Evolutionary conservation across 2,329 filamentous ascomycete genomes (phyloP).

Genomic region (Leptodontidium sp.): DNA sequence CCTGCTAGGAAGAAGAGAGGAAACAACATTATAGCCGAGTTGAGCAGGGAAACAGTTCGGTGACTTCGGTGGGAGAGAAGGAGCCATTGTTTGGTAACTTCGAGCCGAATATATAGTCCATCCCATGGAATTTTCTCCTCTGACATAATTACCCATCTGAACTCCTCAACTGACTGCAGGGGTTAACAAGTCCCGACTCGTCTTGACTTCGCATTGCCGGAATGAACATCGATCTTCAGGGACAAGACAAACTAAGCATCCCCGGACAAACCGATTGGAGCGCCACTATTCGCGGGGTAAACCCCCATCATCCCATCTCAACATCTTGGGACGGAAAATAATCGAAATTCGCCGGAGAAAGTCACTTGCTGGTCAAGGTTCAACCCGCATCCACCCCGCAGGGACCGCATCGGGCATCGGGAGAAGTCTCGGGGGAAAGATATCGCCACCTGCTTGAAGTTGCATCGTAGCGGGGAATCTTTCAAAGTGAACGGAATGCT

Average conservation of each 20-base stretch:
- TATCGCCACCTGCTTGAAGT: no score
- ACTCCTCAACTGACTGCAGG: no score
- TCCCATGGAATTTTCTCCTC: not conserved
- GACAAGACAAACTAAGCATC: not conserved
- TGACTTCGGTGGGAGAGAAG: not conserved
- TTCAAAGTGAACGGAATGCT: not conserved
- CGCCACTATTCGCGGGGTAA: slow-evolving; percentile 11
- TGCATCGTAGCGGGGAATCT: not conserved
- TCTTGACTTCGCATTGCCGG: no score
- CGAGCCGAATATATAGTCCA: not conserved
- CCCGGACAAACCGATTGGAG: slow-evolving; percentile 5
- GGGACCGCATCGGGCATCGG: slow-evolving; percentile 1
- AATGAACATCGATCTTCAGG: not conserved
- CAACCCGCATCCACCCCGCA: not conserved
- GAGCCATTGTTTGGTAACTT: not conserved
- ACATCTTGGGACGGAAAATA: not conserved
- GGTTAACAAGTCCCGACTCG: not conserved
- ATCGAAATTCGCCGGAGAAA: not conserved
- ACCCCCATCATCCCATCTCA: not conserved
- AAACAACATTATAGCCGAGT: not conserved
- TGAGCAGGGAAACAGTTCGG: not conserved
- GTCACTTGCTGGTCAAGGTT: not conserved
- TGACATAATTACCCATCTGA: no score
- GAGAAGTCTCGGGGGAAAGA: slow-evolving; percentile 1
- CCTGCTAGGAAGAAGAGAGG: not conserved